Conservation (phyloP, 805 yeast genomes). For the Candida suzukii region DNA sequence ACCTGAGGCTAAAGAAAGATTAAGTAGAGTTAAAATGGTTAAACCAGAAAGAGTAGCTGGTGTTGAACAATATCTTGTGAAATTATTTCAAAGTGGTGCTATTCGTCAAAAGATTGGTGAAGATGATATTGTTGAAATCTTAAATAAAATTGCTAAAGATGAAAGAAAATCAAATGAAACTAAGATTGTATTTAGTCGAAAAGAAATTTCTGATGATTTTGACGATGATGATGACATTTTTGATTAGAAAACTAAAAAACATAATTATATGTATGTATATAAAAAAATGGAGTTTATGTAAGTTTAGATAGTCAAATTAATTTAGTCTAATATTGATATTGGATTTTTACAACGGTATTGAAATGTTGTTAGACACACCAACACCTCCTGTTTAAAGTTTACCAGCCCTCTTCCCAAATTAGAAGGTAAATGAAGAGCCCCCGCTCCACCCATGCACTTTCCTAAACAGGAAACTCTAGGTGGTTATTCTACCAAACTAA, state of each 20-base stretch:
- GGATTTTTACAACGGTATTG: too few relatives aligned
- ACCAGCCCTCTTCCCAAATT: neutral
- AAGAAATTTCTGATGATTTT: constrained; percentile 15
- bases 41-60: constrained; percentile 86
- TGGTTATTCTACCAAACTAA: too few relatives aligned
- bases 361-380: too few relatives aligned
- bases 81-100: constrained; percentile 71
- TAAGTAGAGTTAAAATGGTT: constrained; percentile 80
- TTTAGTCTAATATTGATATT: too few relatives aligned
- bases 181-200: constrained; percentile 57
- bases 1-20: constrained; percentile 79
- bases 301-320: too few relatives aligned
- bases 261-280: too few relatives aligned
- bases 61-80: constrained; percentile 73
- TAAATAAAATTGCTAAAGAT: constrained; percentile 76
- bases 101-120: constrained; percentile 70
- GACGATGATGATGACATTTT: constrained; percentile 23
- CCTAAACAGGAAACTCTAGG: neutral
- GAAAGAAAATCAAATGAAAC: constrained; percentile 52
- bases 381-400: too few relatives aligned
- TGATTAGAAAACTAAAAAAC: constrained; percentile 24
- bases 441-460: neutral
- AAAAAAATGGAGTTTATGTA: too few relatives aligned
- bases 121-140: constrained; percentile 71
- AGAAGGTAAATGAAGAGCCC: neutral